Conservation (phyloP, 2,329 filamentous ascomycete genomes). For the Pyricularia grisea region DNA sequence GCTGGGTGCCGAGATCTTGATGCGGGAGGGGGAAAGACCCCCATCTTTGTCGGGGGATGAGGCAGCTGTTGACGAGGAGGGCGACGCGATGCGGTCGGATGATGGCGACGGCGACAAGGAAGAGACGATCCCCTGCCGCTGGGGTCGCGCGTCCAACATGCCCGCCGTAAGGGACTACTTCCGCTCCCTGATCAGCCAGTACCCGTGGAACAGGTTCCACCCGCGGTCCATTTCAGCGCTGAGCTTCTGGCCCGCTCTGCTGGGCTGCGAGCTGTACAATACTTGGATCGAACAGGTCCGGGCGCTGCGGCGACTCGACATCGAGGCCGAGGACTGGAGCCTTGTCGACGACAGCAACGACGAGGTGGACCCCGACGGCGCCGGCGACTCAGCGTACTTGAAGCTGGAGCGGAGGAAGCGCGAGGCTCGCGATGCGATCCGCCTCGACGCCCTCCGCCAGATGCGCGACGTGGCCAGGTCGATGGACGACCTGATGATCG, state of each 20-base stretch:
- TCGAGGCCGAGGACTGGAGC: conserved; percentile 19
- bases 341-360: conserved; percentile 10
- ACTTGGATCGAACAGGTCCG: conserved; percentile 49
- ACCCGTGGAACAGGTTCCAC: conserved; percentile 57
- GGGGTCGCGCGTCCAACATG: conserved; percentile 37
- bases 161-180: conserved; percentile 52
- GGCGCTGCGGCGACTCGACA: conserved; percentile 28
- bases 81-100: not conserved
- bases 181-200: conserved; percentile 65
- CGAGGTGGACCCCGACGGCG: conserved; percentile 11
- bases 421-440: conserved; percentile 29
- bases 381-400: conserved; percentile 10
- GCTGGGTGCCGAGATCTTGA: conserved; percentile 74
- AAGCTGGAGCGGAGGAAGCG: conserved; percentile 11
- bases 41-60: not conserved
- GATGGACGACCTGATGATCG: conserved; percentile 62
- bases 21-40: conserved; percentile 44
- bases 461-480: conserved; percentile 55
- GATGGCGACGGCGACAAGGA: conserved; percentile 2
- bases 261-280: conserved; percentile 73
- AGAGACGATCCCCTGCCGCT: conserved; percentile 15
- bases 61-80: not conserved
- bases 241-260: conserved; percentile 75
- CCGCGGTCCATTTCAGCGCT: conserved; percentile 53
- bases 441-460: conserved; percentile 41